A percentile compares a stretch with the other conserved stretches of the same genome.
Conservation (phyloP, 768 basidiomycete species). For the Collybiopsis luxurians region DNA sequence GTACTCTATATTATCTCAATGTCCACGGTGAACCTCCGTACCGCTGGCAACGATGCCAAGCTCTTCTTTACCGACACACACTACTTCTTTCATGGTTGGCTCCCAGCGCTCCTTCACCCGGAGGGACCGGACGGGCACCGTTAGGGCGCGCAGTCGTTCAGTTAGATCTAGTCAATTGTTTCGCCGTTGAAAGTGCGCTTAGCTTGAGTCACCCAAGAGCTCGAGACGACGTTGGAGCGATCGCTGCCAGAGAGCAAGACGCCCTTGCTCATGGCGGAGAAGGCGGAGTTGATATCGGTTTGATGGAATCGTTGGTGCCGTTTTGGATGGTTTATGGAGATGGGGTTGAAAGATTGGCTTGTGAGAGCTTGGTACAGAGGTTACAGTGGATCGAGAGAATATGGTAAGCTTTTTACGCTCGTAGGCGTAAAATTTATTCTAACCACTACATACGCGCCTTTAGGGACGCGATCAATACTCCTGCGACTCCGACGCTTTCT, state of each 20-base stretch:
- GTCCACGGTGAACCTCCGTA: slow-evolving; percentile 82
- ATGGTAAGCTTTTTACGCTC: slow-evolving; percentile 53
- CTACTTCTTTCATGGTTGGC: slow-evolving; percentile 87
- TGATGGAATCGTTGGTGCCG: slow-evolving; percentile 78
- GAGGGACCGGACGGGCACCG: not conserved
- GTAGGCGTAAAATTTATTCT: not conserved
- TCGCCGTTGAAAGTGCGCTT: slow-evolving; percentile 78
- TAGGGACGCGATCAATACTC: slow-evolving; percentile 81
- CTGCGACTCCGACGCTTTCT: slow-evolving; percentile 45
- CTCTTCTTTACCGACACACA: slow-evolving; percentile 78
- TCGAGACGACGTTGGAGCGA: slow-evolving; percentile 81
- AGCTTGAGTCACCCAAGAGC: slow-evolving; percentile 80
- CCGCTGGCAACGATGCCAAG: slow-evolving; percentile 80
- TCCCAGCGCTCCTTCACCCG: slow-evolving; percentile 51
- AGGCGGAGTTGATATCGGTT: slow-evolving; percentile 12
- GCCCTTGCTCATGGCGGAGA: slow-evolving; percentile 16
- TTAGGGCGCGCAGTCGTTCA: slow-evolving; percentile 78
- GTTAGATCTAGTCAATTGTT: slow-evolving; percentile 83
- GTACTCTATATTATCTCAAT: slow-evolving; percentile 88
- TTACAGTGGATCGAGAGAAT: slow-evolving; percentile 91
- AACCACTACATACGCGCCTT: slow-evolving; percentile 1
- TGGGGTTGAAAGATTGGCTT: slow-evolving; percentile 83
- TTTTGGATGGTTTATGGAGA: slow-evolving; percentile 91
- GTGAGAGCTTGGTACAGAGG: slow-evolving; percentile 84
- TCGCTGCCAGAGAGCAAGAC: slow-evolving; percentile 70